These are phyloP conservation scores for Neurospora pannonica DNA, from an alignment of 495 filamentous ascomycete genomes.

Conservation along the genomic window DNA sequence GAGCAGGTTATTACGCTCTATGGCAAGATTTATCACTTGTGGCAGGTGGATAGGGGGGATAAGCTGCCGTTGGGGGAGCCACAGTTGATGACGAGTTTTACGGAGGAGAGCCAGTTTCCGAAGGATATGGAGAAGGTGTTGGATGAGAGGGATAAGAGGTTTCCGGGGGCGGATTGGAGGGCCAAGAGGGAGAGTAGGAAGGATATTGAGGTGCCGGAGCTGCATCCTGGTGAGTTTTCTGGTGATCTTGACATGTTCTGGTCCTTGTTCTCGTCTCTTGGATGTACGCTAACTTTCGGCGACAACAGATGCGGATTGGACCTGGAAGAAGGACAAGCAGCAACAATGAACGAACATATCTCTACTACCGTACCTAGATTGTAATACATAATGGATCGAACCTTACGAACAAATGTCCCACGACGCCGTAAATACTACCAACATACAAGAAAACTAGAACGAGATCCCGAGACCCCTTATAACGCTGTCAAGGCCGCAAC, in stretches of 20 bases:
- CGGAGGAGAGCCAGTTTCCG: slow-evolving; percentile 43
- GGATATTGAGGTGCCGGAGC: slow-evolving; percentile 45
- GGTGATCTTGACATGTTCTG: not conserved
- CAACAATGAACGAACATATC: not conserved
- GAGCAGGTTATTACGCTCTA: slow-evolving; percentile 59
- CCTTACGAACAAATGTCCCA: not conserved
- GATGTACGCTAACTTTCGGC: not conserved
- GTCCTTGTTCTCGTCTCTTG: not conserved
- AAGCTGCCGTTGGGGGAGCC: slow-evolving; percentile 64
- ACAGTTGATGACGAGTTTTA: slow-evolving; percentile 70
- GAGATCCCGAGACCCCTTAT: not conserved
- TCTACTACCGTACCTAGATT: not conserved
- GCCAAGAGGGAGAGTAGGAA: slow-evolving; percentile 55
- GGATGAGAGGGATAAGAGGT: slow-evolving; percentile 55
- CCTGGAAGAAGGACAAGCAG: slow-evolving; percentile 8
- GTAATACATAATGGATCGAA: not conserved
- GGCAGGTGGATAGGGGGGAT: slow-evolving; percentile 80
- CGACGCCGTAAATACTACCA: not conserved
- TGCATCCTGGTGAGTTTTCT: slow-evolving; percentile 44
- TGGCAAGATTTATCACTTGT: slow-evolving; percentile 86
- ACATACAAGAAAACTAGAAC: not conserved
- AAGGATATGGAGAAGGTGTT: slow-evolving; percentile 52
- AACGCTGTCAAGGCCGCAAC: not conserved
- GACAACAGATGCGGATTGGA: slow-evolving; percentile 10
- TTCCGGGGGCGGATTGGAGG: slow-evolving; percentile 46